Evolutionary conservation across 2,329 filamentous ascomycete species (phyloP), one percentile per base, ranked within the genome.

Genomic region (Exophiala sp.): DNA sequence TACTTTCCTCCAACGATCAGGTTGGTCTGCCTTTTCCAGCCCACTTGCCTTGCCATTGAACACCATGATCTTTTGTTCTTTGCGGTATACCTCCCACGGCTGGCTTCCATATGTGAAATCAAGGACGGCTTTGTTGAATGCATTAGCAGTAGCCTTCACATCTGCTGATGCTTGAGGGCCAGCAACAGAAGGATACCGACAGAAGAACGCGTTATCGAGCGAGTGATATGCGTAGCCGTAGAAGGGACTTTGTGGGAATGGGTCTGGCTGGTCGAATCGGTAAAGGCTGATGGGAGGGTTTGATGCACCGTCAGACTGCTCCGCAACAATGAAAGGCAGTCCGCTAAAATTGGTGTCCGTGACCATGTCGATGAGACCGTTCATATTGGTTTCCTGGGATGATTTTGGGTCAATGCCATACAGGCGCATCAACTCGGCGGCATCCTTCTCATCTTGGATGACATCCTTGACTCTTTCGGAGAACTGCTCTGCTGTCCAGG

Each of bases 191-290:
- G 53, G 53, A 11, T 50, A 49, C 24, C 53, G 43, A 35, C 53
- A 55, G 47, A 55, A 55, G 48, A 55, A 55, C 9, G 47, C 20
- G 21, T 55, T 55, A 29, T 55, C 53, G 20, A 55, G 43, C 10
- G 48, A 42, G 21, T 55, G 53, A 35, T 47, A 55, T 2, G 53
- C 53, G 33, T 51, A 55, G 7, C 53, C 53, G 11, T 44, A 41
- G 29, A 55, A 44, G 1, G 53, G 53, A 39, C 42, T 51, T 14
- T 47, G 12, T 12, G 33, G 21, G 44, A 55, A 55, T 6, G 47
- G 45, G 33, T 55, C 53, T 16, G 41, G 42, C 44, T 55, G 53
- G 10, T 51, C 47, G 24, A 55, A 55, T n/a, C 53, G 20, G 39
- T 55, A 55, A 16, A 55, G 42, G 29, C 48, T 51, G 36, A 55